A percentile compares a stretch with the other conserved stretches of the same genome.
Conservation (phyloP, 495 filamentous ascomycete species). For the Bacidia gigantensis region DNA sequence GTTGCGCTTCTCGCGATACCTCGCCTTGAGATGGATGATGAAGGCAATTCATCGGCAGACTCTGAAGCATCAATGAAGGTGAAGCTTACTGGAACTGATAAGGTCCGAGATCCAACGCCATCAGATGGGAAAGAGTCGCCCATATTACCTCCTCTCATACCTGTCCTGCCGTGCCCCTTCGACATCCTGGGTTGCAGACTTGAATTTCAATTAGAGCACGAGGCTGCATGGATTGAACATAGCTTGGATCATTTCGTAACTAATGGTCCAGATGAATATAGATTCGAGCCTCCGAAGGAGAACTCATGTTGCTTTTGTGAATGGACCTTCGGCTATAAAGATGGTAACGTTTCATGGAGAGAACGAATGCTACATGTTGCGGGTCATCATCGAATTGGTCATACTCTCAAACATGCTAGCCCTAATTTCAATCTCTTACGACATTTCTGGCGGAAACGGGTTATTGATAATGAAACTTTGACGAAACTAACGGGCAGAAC, state of each 20-base stretch:
- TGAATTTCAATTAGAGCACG: neutral
- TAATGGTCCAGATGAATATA: neutral
- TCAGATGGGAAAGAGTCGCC: no score
- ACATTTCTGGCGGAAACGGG: constrained; percentile 11
- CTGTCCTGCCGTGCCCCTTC: constrained; percentile 13
- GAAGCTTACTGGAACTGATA: no score
- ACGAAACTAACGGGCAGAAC: constrained; percentile 9
- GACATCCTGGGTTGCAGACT: constrained; percentile 2
- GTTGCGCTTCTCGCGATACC: constrained; percentile 14
- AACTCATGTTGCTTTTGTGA: constrained; percentile 16
- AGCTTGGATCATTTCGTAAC: constrained; percentile 9
- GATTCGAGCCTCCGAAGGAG: constrained; percentile 4
- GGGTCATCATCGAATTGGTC: constrained; percentile 12
- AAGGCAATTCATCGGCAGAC: no score
- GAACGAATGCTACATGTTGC: constrained; percentile 14
- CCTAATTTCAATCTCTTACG: constrained; percentile 13
- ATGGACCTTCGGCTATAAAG: neutral
- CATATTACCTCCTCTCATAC: no score
- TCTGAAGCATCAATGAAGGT: no score
- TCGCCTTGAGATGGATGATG: no score
- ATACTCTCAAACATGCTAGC: constrained; percentile 9
- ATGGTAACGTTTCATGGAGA: constrained; percentile 5
- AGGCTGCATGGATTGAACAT: constrained; percentile 11
- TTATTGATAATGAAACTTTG: constrained; percentile 8
- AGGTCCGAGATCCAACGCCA: no score